Conservation (phyloP, 306 rosid genomes). For the Gastrolobium villosum region DNA sequence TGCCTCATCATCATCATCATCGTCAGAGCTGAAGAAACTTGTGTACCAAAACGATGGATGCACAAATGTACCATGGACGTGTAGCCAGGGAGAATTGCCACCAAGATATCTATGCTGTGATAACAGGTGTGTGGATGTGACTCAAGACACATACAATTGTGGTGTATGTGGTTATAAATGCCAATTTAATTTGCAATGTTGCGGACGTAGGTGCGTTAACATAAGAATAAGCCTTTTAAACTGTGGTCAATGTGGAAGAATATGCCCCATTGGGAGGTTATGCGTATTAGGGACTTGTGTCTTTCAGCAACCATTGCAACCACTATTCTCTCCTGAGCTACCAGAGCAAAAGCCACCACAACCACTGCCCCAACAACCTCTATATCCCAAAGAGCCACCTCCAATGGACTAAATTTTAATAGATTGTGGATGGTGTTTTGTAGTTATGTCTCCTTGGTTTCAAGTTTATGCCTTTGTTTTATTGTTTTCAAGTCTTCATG, state of each 20-base stretch:
- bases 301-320: conserved; percentile 13
- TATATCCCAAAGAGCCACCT: neutral
- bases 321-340: neutral
- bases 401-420: conserved; percentile 4
- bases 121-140: conserved; percentile 61
- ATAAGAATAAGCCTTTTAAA: conserved; percentile 47
- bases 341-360: neutral
- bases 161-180: conserved; percentile 62
- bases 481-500: neutral
- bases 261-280: conserved; percentile 53
- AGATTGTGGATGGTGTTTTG: neutral
- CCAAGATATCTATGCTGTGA: conserved; percentile 56
- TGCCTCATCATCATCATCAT: conserved; percentile 17
- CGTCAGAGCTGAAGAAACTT: conserved; percentile 40
- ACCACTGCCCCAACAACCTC: neutral
- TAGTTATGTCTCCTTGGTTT: neutral
- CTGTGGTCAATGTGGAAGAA: conserved; percentile 73
- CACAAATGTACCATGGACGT: conserved; percentile 43
- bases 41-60: conserved; percentile 46
- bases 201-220: conserved; percentile 61
- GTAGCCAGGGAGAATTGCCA: conserved; percentile 48
- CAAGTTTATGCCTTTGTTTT: neutral
- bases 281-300: conserved; percentile 71
- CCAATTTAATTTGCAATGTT: conserved; percentile 53
- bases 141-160: conserved; percentile 57